A percentile compares a stretch with the other conserved stretches of the same genome.
phyloP scores from a whole-genome alignment of 768 basidiomycete species.

The Xanthoconium stramineum region DNA sequence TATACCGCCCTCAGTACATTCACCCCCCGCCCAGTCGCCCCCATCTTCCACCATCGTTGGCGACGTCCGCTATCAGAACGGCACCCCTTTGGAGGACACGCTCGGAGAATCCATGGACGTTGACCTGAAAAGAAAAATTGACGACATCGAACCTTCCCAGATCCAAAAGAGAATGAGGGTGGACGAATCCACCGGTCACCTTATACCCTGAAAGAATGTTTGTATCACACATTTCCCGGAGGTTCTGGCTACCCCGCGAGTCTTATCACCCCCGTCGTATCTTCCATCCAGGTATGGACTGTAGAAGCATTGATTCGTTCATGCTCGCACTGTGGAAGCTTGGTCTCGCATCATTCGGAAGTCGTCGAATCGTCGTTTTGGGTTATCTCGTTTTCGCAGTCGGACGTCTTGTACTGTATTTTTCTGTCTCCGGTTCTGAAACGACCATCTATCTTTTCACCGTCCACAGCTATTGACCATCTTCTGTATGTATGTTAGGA shows the following conservation, averaged over 20 bases:
- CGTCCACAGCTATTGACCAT: conserved; percentile 27
- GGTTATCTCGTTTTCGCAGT: conserved; percentile 31
- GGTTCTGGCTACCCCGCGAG: conserved; percentile 23
- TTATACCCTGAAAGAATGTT: conserved; percentile 51
- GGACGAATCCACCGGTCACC: conserved; percentile 45
- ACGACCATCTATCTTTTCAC: conserved; percentile 7
- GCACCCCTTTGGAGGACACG: conserved; percentile 39
- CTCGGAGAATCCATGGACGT: conserved; percentile 44
- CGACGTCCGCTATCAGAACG: conserved; percentile 32
- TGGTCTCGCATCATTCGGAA: conserved; percentile 26
- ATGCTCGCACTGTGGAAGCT: conserved; percentile 30
- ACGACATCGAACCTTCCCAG: conserved; percentile 49
- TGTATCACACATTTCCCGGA: conserved; percentile 20
- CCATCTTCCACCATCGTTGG: conserved; percentile 36
- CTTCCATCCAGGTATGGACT: conserved; percentile 30
- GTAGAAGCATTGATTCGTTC: conserved; percentile 26
- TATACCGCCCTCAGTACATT: conserved; percentile 37
- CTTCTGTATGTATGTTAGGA: conserved; percentile 33
- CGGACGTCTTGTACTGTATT: conserved; percentile 37
- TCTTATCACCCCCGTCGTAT: conserved; percentile 19
- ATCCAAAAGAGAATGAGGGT: conserved; percentile 73
- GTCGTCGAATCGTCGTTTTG: conserved; percentile 31
- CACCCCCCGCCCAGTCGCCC: conserved; percentile 57
- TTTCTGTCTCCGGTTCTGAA: conserved; percentile 19
- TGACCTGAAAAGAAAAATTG: conserved; percentile 60